A percentile compares a stretch with the other conserved stretches of the same genome.
Evolutionary conservation across 306 rosid species (phyloP).

Genomic region (Trichosanthes cucumerina): DNA sequence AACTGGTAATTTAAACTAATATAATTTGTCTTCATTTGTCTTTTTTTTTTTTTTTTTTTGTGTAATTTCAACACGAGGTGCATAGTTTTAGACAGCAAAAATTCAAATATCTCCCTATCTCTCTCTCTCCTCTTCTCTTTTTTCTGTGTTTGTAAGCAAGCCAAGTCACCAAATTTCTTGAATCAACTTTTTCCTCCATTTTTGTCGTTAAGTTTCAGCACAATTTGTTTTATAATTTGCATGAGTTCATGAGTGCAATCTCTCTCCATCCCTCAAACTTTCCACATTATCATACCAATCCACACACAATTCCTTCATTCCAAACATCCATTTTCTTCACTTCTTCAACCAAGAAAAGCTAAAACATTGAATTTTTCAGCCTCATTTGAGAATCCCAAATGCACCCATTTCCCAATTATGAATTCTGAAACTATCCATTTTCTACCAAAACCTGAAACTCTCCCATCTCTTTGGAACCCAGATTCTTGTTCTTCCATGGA

Average conservation of each 20-base stretch:
- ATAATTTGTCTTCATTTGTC: too few species aligned
- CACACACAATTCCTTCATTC: not conserved
- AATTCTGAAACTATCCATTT: constrained; percentile 14
- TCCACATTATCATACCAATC: constrained; percentile 39
- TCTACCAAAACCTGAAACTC: constrained; percentile 21
- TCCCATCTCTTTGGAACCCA: constrained; percentile 56
- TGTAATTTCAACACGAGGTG: too few species aligned
- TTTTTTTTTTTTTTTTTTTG: too few species aligned
- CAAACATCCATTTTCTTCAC: not conserved
- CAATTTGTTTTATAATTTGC: not conserved
- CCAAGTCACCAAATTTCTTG: not conserved
- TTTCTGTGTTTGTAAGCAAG: not conserved
- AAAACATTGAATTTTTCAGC: not conserved
- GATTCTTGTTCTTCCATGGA: constrained; percentile 36
- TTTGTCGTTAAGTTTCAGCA: not conserved
- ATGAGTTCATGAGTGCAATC: constrained; percentile 24
- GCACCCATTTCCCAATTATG: not conserved
- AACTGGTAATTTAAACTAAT: too few species aligned
- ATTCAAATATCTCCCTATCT: not conserved
- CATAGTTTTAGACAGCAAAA: not conserved
- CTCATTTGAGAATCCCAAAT: not conserved
- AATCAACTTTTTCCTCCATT: not conserved
- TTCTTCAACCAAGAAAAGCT: not conserved
- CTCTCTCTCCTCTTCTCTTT: not conserved
- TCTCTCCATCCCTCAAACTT: constrained; percentile 28